These are phyloP conservation scores for Camellia sinensis DNA, from an alignment of 148 eudicot species.

Conservation along the genomic window DNA sequence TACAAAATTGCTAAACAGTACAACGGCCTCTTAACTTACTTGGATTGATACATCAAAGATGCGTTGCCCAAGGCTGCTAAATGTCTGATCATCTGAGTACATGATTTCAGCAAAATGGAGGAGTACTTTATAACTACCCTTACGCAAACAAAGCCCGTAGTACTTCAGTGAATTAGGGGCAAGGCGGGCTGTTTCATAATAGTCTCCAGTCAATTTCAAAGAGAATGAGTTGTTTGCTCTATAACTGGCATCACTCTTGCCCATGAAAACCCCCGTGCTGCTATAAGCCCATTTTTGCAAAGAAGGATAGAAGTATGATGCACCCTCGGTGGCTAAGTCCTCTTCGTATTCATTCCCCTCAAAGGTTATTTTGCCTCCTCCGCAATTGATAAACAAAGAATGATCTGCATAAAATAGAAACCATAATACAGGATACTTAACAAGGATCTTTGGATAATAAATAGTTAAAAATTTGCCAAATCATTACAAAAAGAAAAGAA, in stretches of 20 bases:
- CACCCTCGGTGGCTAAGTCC: slow-evolving; percentile 36
- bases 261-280: slow-evolving; percentile 53
- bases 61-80: slow-evolving; percentile 59
- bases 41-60: slow-evolving; percentile 70
- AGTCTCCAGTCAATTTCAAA: slow-evolving; percentile 42
- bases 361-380: slow-evolving; percentile 33
- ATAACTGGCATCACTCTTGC: slow-evolving; percentile 24
- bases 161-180: slow-evolving; percentile 70
- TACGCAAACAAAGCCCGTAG: slow-evolving; percentile 58
- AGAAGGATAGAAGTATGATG: slow-evolving; percentile 47
- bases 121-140: slow-evolving; percentile 64
- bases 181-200: slow-evolving; percentile 63
- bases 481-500: too few relatives aligned
- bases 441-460: neutral
- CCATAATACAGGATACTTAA: neutral
- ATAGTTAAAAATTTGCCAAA: neutral
- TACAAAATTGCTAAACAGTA: neutral
- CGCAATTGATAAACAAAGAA: slow-evolving; percentile 66
- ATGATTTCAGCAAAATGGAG: slow-evolving; percentile 76
- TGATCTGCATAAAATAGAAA: slow-evolving; percentile 33
- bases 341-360: slow-evolving; percentile 47
- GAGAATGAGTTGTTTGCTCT: slow-evolving; percentile 26
- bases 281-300: slow-evolving; percentile 69
- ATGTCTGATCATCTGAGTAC: slow-evolving; percentile 48
- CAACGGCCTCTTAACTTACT: slow-evolving; percentile 38